Evolutionary conservation across 1,139 yeast genomes (phyloP).

Genomic region (Yamadazyma membranifaciens): DNA sequence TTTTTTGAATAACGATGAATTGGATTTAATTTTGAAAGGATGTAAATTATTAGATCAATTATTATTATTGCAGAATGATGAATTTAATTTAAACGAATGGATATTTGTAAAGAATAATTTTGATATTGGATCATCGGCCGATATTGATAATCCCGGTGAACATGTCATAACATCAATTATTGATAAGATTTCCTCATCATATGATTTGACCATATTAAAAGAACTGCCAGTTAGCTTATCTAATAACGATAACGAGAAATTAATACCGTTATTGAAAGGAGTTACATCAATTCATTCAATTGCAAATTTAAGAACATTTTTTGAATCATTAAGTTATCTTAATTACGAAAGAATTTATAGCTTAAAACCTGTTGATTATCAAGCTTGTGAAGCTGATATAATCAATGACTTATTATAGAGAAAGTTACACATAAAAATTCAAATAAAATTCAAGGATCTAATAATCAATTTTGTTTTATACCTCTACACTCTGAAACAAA

Average conservation of each 20-base stretch:
- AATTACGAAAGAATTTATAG: constrained; percentile 74
- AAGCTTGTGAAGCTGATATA: constrained; percentile 53
- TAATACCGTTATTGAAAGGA: constrained; percentile 49
- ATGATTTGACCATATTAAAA: constrained; percentile 36
- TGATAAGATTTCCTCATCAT: constrained; percentile 47
- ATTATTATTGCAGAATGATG: constrained; percentile 67
- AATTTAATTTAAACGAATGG: constrained; percentile 84
- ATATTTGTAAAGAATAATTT: constrained; percentile 72
- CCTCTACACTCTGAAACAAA: background rate
- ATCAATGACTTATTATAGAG: constrained; percentile 39
- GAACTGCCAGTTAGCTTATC: constrained; percentile 31
- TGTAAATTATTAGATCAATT: constrained; percentile 79
- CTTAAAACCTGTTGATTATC: constrained; percentile 47
- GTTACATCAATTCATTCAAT: constrained; percentile 42
- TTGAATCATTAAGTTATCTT: constrained; percentile 66
- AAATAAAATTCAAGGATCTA: too few species aligned
- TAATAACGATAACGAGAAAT: constrained; percentile 15
- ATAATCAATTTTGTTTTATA: too few species aligned
- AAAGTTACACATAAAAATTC: too few species aligned
- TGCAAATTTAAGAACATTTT: constrained; percentile 62
- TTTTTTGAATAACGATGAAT: constrained; percentile 35
- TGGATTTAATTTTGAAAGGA: constrained; percentile 50
- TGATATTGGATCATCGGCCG: constrained; percentile 29
- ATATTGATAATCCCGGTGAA: constrained; percentile 1
- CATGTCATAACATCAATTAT: constrained; percentile 51